Conservation (phyloP, 2,329 filamentous ascomycete species). For the Exophiala bonariae region DNA sequence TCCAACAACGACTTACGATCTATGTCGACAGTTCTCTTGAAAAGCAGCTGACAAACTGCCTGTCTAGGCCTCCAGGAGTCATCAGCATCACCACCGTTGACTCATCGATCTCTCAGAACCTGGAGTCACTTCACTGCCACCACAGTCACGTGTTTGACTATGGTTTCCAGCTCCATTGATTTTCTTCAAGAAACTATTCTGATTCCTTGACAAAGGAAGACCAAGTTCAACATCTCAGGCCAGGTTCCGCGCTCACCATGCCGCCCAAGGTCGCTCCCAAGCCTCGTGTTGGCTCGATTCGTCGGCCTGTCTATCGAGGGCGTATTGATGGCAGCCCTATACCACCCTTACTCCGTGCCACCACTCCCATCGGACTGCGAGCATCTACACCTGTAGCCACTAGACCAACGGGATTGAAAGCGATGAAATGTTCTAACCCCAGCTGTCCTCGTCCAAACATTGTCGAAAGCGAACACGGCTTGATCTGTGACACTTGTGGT, state of each 20-base stretch:
- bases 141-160: too few species aligned
- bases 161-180: too few species aligned
- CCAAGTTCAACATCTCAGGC: too few species aligned
- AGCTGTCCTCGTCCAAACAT: constrained; percentile 47
- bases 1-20: too few species aligned
- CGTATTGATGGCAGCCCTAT: constrained; percentile 23
- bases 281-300: constrained; percentile 15
- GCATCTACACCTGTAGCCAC: constrained; percentile 14
- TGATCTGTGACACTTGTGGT: constrained; percentile 79
- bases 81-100: too few species aligned
- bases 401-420: constrained; percentile 10
- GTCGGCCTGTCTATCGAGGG: constrained; percentile 14
- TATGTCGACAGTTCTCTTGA: too few species aligned
- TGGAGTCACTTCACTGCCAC: too few species aligned
- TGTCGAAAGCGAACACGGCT: constrained; percentile 47
- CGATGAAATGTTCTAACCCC: constrained; percentile 43
- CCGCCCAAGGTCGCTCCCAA: constrained; percentile 14
- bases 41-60: too few species aligned
- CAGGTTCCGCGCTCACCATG: constrained; percentile 6
- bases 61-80: too few species aligned
- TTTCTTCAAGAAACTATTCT: too few species aligned
- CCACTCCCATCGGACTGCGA: constrained; percentile 15
- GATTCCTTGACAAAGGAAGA: too few species aligned
- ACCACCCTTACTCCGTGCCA: constrained; percentile 15
- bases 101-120: too few species aligned